A percentile compares a stretch with the other conserved stretches of the same genome.
phyloP scores from a whole-genome alignment of 495 filamentous ascomycete species.

The Darksidea phi region DNA sequence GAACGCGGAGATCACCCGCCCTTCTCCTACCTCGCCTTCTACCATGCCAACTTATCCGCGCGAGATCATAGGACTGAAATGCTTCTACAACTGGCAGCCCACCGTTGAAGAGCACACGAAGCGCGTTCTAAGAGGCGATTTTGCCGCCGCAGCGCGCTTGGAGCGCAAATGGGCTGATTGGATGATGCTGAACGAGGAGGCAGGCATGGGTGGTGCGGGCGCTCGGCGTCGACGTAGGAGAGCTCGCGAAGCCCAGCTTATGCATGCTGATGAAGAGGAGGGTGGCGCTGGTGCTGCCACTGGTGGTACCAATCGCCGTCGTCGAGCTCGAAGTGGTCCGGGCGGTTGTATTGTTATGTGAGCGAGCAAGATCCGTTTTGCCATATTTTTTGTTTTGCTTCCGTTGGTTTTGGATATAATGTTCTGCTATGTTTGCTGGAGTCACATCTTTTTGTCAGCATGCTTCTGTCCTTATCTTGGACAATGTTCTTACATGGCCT shows the following conservation, averaged over 20 bases:
- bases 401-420: not conserved
- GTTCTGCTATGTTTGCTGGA: not conserved
- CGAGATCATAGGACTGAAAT: slow-evolving; percentile 82
- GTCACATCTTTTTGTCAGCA: too few relatives aligned
- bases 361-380: slow-evolving; percentile 18
- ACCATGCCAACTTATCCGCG: slow-evolving; percentile 53
- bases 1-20: slow-evolving; percentile 64
- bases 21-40: slow-evolving; percentile 40
- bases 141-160: slow-evolving; percentile 65
- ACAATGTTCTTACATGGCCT: too few relatives aligned
- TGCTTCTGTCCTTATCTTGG: too few relatives aligned
- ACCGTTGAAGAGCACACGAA: slow-evolving; percentile 91
- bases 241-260: slow-evolving; percentile 68
- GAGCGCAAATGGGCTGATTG: slow-evolving; percentile 92
- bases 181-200: slow-evolving; percentile 89
- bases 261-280: slow-evolving; percentile 76
- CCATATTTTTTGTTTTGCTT: not conserved
- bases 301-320: slow-evolving; percentile 42
- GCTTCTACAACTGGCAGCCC: slow-evolving; percentile 92
- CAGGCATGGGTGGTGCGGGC: slow-evolving; percentile 60
- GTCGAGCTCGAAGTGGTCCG: slow-evolving; percentile 54
- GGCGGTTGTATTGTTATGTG: slow-evolving; percentile 58
- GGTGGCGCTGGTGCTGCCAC: slow-evolving; percentile 46
- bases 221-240: slow-evolving; percentile 67
- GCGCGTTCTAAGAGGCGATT: slow-evolving; percentile 73